Percentiles rank a stretch among this genome's conserved stretches.
phyloP scores from a whole-genome alignment of 495 filamentous ascomycete species.

The Penicillium coprophilum region DNA sequence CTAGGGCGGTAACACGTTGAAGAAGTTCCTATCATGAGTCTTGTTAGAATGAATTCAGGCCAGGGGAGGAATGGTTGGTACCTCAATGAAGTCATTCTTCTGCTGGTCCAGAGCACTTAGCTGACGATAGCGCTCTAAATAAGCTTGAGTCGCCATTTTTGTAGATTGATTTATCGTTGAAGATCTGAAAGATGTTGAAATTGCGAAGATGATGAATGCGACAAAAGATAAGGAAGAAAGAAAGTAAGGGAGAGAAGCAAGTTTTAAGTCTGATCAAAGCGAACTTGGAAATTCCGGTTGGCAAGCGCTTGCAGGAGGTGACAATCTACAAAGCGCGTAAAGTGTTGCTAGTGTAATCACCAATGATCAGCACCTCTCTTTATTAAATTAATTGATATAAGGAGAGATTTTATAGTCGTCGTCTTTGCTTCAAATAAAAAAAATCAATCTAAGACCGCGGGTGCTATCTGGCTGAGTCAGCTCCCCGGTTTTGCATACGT shows the following conservation, averaged over 20 bases:
- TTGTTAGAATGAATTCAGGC: constrained; percentile 16
- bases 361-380: constrained; percentile 2
- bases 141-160: constrained; percentile 37
- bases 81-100: constrained; percentile 56
- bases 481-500: constrained; percentile 21
- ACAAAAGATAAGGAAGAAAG: constrained; percentile 14
- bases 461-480: constrained; percentile 10
- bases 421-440: constrained; percentile 10
- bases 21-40: constrained; percentile 45
- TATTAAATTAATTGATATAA: constrained; percentile 12
- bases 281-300: constrained; percentile 6
- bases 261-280: constrained; percentile 9
- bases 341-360: not conserved
- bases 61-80: constrained; percentile 24
- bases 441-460: constrained; percentile 15
- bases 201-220: constrained; percentile 13
- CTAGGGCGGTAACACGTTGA: constrained; percentile 46
- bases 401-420: constrained; percentile 2
- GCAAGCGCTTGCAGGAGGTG: constrained; percentile 12
- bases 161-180: not conserved
- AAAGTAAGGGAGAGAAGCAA: constrained; percentile 14
- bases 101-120: constrained; percentile 47
- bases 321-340: constrained; percentile 9
- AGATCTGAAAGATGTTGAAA: constrained; percentile 1
- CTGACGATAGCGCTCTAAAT: constrained; percentile 49